Conservation (phyloP, 106 monocot genomes). For the Ottelia alismoides region DNA sequence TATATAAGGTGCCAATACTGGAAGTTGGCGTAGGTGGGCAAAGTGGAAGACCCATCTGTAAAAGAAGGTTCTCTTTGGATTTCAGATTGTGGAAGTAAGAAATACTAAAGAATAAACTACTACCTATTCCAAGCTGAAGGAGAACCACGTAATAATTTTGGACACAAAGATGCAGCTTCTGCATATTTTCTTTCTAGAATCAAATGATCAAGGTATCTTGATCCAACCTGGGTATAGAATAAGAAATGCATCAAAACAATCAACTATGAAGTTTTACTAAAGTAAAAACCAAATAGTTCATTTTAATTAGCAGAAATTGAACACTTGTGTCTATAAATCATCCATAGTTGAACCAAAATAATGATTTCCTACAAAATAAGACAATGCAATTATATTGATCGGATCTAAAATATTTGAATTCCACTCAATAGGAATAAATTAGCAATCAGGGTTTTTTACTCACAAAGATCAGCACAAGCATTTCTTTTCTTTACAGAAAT, state of each 20-base stretch:
- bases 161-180: slow-evolving; percentile 90
- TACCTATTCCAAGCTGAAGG: slow-evolving; percentile 92
- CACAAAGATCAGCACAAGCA: too few species aligned
- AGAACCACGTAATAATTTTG: slow-evolving; percentile 89
- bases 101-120: not conserved
- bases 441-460: too few species aligned
- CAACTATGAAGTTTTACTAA: too few species aligned
- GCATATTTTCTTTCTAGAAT: slow-evolving; percentile 92
- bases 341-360: too few species aligned
- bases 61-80: not conserved
- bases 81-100: not conserved
- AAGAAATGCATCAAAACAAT: not conserved
- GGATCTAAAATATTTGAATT: too few species aligned
- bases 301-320: too few species aligned
- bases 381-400: too few species aligned
- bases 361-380: too few species aligned
- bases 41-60: slow-evolving; percentile 97
- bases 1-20: slow-evolving; percentile 92
- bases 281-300: too few species aligned
- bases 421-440: too few species aligned
- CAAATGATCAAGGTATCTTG: slow-evolving; percentile 94
- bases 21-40: slow-evolving; percentile 92
- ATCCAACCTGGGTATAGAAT: slow-evolving; percentile 56
- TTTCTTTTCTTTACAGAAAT: too few species aligned
- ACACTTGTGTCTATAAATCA: too few species aligned